phyloP scores from a whole-genome alignment of 2,329 filamentous ascomycete genomes.

The Diaporthe velutina region DNA sequence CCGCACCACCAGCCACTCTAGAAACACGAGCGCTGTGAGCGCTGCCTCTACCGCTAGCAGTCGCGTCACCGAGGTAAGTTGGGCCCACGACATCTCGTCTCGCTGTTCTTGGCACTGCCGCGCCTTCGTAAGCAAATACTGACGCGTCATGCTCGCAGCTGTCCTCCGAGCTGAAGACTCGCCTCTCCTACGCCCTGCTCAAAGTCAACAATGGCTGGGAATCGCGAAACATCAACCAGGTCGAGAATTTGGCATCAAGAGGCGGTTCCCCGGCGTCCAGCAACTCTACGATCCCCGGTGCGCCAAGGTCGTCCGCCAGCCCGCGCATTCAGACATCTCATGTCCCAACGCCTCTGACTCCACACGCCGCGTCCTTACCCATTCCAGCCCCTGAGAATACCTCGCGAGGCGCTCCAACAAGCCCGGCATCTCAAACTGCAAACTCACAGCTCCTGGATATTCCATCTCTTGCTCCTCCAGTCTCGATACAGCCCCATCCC shows the following conservation, averaged over 20 bases:
- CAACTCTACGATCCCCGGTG: constrained; percentile 66
- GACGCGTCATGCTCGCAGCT: constrained; percentile 61
- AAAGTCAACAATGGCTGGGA: constrained; percentile 95
- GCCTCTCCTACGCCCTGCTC: constrained; percentile 92
- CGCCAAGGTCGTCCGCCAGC: constrained; percentile 66
- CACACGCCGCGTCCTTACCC: constrained; percentile 44
- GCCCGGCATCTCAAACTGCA: constrained; percentile 45
- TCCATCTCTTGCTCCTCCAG: constrained; percentile 64
- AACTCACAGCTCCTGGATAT: constrained; percentile 11
- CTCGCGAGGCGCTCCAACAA: constrained; percentile 49
- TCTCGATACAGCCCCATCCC: constrained; percentile 65
- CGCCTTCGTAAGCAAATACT: constrained; percentile 35
- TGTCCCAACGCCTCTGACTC: constrained; percentile 47
- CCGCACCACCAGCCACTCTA: constrained; percentile 69
- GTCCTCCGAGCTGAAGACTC: constrained; percentile 83
- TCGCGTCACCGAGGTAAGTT: constrained; percentile 81
- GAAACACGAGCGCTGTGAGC: constrained; percentile 79
- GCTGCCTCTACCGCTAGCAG: constrained; percentile 72
- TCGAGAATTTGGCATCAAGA: constrained; percentile 80
- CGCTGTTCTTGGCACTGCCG: not conserved
- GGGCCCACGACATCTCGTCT: not conserved
- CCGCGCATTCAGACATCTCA: constrained; percentile 55
- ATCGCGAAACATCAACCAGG: constrained; percentile 80
- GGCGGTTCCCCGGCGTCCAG: constrained; percentile 73
- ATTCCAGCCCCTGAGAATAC: constrained; percentile 32